phyloP scores from a whole-genome alignment of 1,284 basidiomycete genomes.

The Cutaneotrichosporon cutaneum region DNA sequence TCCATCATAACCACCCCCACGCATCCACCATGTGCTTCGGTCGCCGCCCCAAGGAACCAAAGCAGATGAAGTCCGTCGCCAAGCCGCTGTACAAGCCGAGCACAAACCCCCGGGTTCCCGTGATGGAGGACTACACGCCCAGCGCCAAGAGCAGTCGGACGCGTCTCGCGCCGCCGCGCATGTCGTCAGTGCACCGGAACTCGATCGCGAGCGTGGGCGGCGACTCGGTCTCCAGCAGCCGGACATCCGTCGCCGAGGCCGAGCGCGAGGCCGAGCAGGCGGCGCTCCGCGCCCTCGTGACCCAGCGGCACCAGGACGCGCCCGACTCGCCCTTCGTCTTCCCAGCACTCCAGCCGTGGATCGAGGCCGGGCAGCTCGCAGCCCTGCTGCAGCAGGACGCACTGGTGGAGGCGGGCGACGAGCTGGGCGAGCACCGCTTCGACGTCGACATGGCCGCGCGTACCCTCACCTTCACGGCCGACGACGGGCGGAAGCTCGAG shows the following conservation, averaged over 20 bases:
- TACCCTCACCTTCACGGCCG: not conserved
- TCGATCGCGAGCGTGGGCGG: not conserved
- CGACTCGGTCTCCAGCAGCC: not conserved
- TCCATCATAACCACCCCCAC: not conserved
- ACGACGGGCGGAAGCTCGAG: not conserved
- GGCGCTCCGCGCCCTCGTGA: not conserved
- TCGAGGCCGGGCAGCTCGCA: constrained; percentile 5
- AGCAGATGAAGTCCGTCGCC: constrained; percentile 1
- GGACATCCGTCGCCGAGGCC: constrained; percentile 1
- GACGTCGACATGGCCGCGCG: constrained; percentile 8
- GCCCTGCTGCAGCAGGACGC: constrained; percentile 7
- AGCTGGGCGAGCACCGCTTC: constrained; percentile 9
- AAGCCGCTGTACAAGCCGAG: constrained; percentile 4
- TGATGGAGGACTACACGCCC: constrained; percentile 1
- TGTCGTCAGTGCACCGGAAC: not conserved
- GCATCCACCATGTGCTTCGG: not conserved
- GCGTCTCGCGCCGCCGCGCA: not conserved
- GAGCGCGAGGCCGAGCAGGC: not conserved
- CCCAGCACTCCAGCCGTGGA: not conserved
- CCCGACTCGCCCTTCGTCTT: not conserved
- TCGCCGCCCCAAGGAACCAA: not conserved
- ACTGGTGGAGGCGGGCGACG: constrained; percentile 3
- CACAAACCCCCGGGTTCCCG: not conserved
- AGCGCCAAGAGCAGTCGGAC: not conserved
- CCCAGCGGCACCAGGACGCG: not conserved